Evolutionary conservation across 495 filamentous ascomycete species (phyloP), one percentile per base, ranked within the genome.

Genomic region (Margaritispora aquatica): DNA sequence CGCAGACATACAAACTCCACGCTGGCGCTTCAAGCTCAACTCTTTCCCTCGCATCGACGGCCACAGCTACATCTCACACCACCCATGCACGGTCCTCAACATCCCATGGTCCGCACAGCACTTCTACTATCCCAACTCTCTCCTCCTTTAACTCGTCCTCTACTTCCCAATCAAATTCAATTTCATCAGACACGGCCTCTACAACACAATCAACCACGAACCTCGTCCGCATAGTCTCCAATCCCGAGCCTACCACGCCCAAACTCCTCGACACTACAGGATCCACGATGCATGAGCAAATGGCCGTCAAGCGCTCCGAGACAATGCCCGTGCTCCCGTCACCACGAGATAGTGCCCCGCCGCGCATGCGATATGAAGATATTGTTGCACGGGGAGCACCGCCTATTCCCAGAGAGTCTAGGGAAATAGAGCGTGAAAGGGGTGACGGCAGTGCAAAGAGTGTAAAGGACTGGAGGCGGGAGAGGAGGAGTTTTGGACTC

Each of bases 321-420:
- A 36, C 52, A 4, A 31, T 47, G 34, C 51, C 36, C 19, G 22
- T 31, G 2, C 20, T 36, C 21, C 52, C 27, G 15, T 34, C 26
- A 19, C 52, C 52, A 8, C 38, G 31, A 41, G 19, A 50, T 17
- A 29, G 22, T 41, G 27, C 27, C 13, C 29, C 52, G 2, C 21
- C 24, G 47, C 5, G 29, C 5, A 13, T 50, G 10, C 22, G 23
- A 13, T 66, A 63, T 44, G 54, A 63, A 20, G 60, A 66, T 31
- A 61, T 63, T 20, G 57, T 27, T 0, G 56, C 24, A 22, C 15
- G 27, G 11, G 21, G 10, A 7, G 17, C 52, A 22, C 52, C 52
- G 22, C 29, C 52, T 9, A 31, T 36, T 21, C 52, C 52, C 7
- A n/a, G n/a, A n/a, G n/a, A n/a, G n/a, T n/a, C n/a, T n/a, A n/a